A percentile compares a stretch with the other conserved stretches of the same genome.
These are phyloP conservation scores for Coffea canephora DNA, from an alignment of 257 asterid genomes.

Conservation along the genomic window DNA sequence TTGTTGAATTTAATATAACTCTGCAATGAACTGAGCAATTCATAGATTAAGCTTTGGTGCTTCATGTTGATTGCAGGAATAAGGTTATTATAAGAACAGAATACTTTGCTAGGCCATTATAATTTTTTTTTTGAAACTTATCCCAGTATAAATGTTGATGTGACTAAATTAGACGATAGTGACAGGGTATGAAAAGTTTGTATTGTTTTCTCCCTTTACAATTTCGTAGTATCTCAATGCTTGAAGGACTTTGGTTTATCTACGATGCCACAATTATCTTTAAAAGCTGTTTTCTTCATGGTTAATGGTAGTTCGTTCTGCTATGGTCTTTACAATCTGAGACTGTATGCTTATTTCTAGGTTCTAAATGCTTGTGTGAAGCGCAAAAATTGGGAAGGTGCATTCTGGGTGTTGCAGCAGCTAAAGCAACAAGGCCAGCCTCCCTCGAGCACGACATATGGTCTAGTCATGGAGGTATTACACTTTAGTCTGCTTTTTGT, in stretches of 20 bases:
- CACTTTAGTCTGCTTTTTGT: background rate
- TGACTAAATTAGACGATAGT: background rate
- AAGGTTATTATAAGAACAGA: background rate
- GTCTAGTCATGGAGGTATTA: constrained; percentile 89
- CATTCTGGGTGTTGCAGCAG: constrained; percentile 96
- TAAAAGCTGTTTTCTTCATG: constrained; percentile 6
- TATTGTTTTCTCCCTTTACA: background rate
- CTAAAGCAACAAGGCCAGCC: constrained; percentile 52
- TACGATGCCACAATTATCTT: background rate
- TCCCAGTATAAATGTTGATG: background rate
- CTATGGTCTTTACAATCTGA: constrained; percentile 11
- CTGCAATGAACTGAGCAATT: too few species aligned
- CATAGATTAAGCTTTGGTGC: too few species aligned
- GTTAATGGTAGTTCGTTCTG: constrained; percentile 3
- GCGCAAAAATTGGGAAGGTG: constrained; percentile 93
- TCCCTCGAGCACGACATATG: constrained; percentile 81
- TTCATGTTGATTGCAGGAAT: too few species aligned
- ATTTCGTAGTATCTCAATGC: background rate
- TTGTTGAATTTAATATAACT: too few species aligned
- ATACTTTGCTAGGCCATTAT: background rate
- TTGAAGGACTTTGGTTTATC: background rate
- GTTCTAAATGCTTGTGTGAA: constrained; percentile 87
- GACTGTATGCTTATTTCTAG: constrained; percentile 32
- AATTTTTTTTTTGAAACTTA: too few species aligned
- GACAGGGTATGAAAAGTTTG: background rate